Percentiles rank a stretch among this genome's conserved stretches.
Conservation (phyloP, 495 filamentous ascomycete species). For the Penicillium subrubescens region DNA sequence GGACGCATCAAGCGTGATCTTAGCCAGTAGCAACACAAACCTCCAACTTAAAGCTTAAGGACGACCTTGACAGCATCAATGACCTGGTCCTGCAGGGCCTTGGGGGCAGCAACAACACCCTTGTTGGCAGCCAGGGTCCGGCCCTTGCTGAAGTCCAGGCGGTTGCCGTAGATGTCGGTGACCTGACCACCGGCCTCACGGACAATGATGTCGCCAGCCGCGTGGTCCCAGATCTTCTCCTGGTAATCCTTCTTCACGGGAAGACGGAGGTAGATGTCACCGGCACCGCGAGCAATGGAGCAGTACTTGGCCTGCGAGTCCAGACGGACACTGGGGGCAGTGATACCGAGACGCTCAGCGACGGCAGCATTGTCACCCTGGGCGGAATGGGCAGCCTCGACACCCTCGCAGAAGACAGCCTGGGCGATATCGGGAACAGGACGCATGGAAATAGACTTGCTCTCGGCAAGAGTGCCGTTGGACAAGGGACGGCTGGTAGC, state of each 20-base stretch:
- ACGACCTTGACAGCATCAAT: slow-evolving; percentile 82
- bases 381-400: slow-evolving; percentile 86
- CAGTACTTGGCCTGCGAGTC: slow-evolving; percentile 99
- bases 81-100: slow-evolving; percentile 71
- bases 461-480: slow-evolving; percentile 56
- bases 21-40: slow-evolving; percentile 13
- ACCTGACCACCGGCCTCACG: slow-evolving; percentile 92
- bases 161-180: slow-evolving; percentile 78
- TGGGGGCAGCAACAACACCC: slow-evolving; percentile 88
- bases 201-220: slow-evolving; percentile 92
- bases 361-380: slow-evolving; percentile 86
- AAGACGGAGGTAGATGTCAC: slow-evolving; percentile 89
- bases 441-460: slow-evolving; percentile 75
- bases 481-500: slow-evolving; percentile 73
- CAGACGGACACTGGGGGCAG: slow-evolving; percentile 81
- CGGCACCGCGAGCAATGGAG: slow-evolving; percentile 91
- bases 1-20: slow-evolving; percentile 40
- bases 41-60: slow-evolving; percentile 54
- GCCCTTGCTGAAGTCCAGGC: slow-evolving; percentile 82
- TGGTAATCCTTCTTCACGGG: slow-evolving; percentile 83
- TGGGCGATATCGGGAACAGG: slow-evolving; percentile 68
- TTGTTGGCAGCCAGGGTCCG: slow-evolving; percentile 86
- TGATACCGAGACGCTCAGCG: slow-evolving; percentile 81
- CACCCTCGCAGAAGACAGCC: slow-evolving; percentile 92
- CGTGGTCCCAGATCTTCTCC: slow-evolving; percentile 99